Evolutionary conservation across 2,329 filamentous ascomycete genomes (phyloP).

Genomic region (Eutypa lata): DNA sequence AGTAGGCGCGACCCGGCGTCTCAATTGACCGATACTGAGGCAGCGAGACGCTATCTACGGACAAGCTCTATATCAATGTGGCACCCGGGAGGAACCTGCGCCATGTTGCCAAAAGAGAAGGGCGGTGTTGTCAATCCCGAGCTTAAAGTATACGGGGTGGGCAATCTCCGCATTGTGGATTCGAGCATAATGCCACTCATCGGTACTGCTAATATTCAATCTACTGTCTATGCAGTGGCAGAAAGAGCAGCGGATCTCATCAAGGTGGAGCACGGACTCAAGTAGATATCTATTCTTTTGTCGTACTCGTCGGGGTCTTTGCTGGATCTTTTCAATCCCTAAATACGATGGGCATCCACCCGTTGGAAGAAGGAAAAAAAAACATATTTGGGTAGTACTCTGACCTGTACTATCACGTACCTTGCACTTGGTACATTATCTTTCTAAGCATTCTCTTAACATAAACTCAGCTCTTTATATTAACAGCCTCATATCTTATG

Average conservation of each 20-base stretch:
- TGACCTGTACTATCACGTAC: no score
- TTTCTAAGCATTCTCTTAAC: no score
- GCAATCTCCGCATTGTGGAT: conserved; percentile 30
- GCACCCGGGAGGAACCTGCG: conserved; percentile 16
- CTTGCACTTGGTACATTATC: no score
- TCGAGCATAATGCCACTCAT: conserved; percentile 30
- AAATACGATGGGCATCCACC: no score
- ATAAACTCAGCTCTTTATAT: no score
- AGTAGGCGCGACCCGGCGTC: not conserved
- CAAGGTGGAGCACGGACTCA: conserved; percentile 1
- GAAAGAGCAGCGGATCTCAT: conserved; percentile 28
- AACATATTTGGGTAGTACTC: no score
- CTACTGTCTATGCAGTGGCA: conserved; percentile 20
- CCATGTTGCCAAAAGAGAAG: conserved; percentile 26
- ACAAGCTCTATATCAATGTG: conserved; percentile 12
- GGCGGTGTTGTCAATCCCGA: conserved; percentile 30
- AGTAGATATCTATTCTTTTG: no score
- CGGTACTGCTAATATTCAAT: conserved; percentile 25
- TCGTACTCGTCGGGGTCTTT: no score
- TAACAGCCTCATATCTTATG: no score
- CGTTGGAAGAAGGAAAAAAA: no score
- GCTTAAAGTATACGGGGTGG: conserved; percentile 29
- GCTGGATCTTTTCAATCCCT: no score
- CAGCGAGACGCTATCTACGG: conserved; percentile 8
- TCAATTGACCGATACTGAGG: not conserved